These are phyloP conservation scores for Cicer arietinum DNA, from an alignment of 306 rosid species.

Conservation along the genomic window DNA sequence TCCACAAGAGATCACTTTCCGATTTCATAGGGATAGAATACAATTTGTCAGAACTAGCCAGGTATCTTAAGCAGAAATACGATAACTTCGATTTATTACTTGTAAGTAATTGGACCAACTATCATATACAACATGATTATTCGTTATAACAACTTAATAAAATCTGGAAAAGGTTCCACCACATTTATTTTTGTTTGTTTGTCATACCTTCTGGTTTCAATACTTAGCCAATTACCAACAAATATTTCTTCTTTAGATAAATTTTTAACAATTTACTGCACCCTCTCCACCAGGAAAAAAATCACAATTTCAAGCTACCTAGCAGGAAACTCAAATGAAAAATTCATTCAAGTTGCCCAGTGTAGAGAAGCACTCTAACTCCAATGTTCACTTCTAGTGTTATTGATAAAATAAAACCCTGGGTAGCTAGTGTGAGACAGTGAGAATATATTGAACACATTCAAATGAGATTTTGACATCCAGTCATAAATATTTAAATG, in stretches of 20 bases:
- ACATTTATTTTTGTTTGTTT: constrained; percentile 13
- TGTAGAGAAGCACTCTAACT: constrained; percentile 1
- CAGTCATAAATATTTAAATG: not conserved
- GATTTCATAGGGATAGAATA: not conserved
- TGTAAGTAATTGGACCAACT: not conserved
- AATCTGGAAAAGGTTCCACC: constrained; percentile 13
- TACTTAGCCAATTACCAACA: constrained; percentile 18
- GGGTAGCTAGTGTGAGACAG: constrained; percentile 11
- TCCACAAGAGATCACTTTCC: not conserved
- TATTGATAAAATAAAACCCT: not conserved
- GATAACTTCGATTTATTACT: not conserved
- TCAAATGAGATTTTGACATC: constrained; percentile 22
- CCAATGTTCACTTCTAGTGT: not conserved
- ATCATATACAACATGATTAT: not conserved
- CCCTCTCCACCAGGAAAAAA: not conserved
- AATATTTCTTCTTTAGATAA: not conserved
- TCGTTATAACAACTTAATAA: constrained; percentile 1
- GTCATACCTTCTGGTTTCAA: constrained; percentile 4
- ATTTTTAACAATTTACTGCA: not conserved
- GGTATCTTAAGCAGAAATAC: not conserved
- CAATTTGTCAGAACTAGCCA: not conserved
- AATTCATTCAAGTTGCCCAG: not conserved
- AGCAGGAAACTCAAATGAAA: constrained; percentile 22
- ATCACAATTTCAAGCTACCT: constrained; percentile 11
- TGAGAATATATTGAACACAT: not conserved